phyloP scores from a whole-genome alignment of 441 rosid species.

The Gossypium laxum region DNA sequence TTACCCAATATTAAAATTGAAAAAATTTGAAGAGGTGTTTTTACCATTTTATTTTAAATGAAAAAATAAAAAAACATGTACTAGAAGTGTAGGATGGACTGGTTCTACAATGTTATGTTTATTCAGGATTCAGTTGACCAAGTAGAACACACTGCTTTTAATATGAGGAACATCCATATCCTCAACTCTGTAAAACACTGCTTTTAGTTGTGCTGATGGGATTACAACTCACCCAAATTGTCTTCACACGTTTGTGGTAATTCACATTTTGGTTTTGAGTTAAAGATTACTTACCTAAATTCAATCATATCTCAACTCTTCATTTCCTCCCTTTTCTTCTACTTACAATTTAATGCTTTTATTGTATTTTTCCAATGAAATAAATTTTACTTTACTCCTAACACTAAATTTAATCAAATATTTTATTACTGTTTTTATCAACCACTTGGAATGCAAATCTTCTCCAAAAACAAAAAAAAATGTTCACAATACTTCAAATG shows the following conservation, averaged over 20 bases:
- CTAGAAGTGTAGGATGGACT: neutral
- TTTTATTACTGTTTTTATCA: neutral
- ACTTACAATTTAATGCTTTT: too few relatives aligned
- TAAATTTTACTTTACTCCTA: too few relatives aligned
- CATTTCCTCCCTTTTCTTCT: too few relatives aligned
- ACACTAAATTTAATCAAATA: too few relatives aligned
- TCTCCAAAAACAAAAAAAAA: neutral
- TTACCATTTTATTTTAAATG: neutral
- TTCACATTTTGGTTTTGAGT: neutral
- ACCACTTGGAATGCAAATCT: too few relatives aligned
- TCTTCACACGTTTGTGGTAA: constrained; percentile 5
- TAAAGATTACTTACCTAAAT: too few relatives aligned
- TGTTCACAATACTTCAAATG: neutral
- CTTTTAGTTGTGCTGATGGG: neutral
- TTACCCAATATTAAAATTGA: too few relatives aligned
- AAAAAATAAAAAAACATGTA: neutral
- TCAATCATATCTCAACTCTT: too few relatives aligned
- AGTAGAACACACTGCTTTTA: constrained; percentile 6
- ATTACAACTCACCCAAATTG: constrained; percentile 18
- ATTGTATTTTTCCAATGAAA: too few relatives aligned
- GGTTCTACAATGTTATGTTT: neutral
- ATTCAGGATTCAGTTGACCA: neutral
- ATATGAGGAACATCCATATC: constrained; percentile 8
- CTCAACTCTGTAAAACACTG: constrained; percentile 15
- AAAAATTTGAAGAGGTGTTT: too few relatives aligned